Percentiles rank a stretch among this genome's conserved stretches.
Conservation (phyloP, 2,329 filamentous ascomycete genomes). For the Calonectria hawksworthii region DNA sequence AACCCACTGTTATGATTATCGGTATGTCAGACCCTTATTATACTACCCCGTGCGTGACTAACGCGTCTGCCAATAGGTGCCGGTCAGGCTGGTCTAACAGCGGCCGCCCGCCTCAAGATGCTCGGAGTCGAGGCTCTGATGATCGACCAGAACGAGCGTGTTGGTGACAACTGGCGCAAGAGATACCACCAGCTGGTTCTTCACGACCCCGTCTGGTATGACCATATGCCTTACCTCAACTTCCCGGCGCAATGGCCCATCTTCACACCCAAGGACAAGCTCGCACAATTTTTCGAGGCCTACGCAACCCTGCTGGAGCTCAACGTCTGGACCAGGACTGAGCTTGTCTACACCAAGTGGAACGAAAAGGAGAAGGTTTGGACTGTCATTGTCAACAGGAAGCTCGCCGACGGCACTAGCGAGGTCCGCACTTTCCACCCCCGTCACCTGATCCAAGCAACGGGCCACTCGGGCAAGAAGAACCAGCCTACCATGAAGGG, state of each 20-base stretch:
- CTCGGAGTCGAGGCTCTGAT: conserved; percentile 68
- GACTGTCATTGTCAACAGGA: conserved; percentile 68
- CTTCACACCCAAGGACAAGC: conserved; percentile 80
- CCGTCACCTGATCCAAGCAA: conserved; percentile 75
- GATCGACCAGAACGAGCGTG: conserved; percentile 69
- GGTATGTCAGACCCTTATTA: conserved; percentile 57
- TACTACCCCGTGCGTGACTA: neutral
- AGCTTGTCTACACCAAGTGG: conserved; percentile 62
- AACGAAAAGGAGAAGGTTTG: conserved; percentile 64
- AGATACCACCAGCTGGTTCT: conserved; percentile 76
- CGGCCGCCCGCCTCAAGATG: conserved; percentile 71
- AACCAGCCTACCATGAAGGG: conserved; percentile 71
- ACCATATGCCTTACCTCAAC: conserved; percentile 73
- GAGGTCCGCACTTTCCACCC: conserved; percentile 71
- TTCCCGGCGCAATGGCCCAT: conserved; percentile 78
- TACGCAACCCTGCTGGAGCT: conserved; percentile 77
- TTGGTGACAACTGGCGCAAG: conserved; percentile 76
- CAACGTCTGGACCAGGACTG: conserved; percentile 74
- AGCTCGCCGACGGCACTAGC: conserved; percentile 60
- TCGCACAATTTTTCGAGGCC: conserved; percentile 76
- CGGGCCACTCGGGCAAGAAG: conserved; percentile 77
- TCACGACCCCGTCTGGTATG: conserved; percentile 75
- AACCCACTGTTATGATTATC: conserved; percentile 73
- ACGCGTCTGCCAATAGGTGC: conserved; percentile 58
- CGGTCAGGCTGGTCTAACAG: conserved; percentile 71